Base-by-base conservation (phyloP, 305 asterid species). In the Ajuga reptans region DNA sequence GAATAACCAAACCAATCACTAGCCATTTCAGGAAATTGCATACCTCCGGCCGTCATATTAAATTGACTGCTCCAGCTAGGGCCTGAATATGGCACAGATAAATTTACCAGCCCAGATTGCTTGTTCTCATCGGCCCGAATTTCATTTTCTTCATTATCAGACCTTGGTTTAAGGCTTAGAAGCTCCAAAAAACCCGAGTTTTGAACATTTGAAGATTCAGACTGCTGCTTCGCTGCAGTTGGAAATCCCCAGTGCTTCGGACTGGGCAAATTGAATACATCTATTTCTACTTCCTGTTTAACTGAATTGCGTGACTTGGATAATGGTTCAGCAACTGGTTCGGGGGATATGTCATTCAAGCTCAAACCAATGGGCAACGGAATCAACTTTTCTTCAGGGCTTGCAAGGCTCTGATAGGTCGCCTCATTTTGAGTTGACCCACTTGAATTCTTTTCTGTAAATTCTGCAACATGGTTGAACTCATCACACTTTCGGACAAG, bases 1-100 rank as follows among this genome's bases (percentile, higher is more conserved):
- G 95, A 67, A 82, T 74, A 81, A 75, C 84, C 79, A 49, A 84
- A 84, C 90, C 94, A 83, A 41, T 81, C 89, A 70, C 81, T 76
- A 66, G 88, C 81, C 53, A 83, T 75, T 64, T 81, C 86, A 14
- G 80, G 82, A 43, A 85, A 78, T 61, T 81, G 84, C 36, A 71
- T 55, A 3, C 68, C 60, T 21, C 63, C 61, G 0, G 14, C 64
- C 39, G 55, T 43, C 49, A 65, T 31, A 66, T 33, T 58, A 43
- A 59, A 58, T 6, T 54, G 39, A 29, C 63, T 50, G 2, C 27
- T 79, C 90, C 87, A 84, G 76, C 75, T 73, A 3, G 81, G 80
- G 58, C 75, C 83, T 9, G 83, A 63, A 83, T 72, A 80, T 69
- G 78, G 82, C 76, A 75, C 53, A 27, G 86, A 73, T 50, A 77